phyloP scores from a whole-genome alignment of 192 early-diverging fungal species.

The Backusella mclennaniae region DNA sequence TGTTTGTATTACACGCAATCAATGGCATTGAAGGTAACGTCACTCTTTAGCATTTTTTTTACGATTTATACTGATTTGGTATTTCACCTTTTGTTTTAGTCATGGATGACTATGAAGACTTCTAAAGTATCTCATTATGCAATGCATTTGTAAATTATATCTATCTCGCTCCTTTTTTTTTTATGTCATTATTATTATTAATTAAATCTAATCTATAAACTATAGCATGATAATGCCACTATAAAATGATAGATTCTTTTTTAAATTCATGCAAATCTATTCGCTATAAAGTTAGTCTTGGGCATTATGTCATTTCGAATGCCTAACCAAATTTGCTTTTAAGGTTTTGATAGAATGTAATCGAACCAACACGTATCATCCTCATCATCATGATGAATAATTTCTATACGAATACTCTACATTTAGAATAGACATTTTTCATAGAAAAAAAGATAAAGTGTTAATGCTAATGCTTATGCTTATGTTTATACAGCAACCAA shows the following conservation, averaged over 20 bases:
- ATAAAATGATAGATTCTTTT: not conserved
- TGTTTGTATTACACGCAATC: slow-evolving; percentile 61
- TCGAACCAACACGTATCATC: not conserved
- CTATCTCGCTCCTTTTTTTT: not conserved
- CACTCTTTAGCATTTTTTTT: not conserved
- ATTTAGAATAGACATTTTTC: too few relatives aligned
- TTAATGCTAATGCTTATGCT: not conserved
- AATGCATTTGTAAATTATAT: slow-evolving; percentile 1
- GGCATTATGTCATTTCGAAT: not conserved
- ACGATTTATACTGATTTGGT: not conserved
- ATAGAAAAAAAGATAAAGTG: too few relatives aligned
- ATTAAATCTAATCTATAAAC: not conserved
- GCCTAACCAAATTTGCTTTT: not conserved
- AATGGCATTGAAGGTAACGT: slow-evolving; percentile 51
- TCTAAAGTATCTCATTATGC: not conserved
- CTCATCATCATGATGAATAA: not conserved
- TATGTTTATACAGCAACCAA: not conserved
- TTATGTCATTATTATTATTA: slow-evolving; percentile 2
- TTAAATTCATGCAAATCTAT: not conserved
- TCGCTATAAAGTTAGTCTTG: not conserved
- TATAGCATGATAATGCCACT: not conserved
- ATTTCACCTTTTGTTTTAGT: not conserved
- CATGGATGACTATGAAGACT: slow-evolving; percentile 5
- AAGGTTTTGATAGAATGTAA: not conserved
- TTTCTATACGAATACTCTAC: not conserved